Base-by-base conservation (phyloP, 805 yeast species). In the Candida parachauliodes region DNA sequence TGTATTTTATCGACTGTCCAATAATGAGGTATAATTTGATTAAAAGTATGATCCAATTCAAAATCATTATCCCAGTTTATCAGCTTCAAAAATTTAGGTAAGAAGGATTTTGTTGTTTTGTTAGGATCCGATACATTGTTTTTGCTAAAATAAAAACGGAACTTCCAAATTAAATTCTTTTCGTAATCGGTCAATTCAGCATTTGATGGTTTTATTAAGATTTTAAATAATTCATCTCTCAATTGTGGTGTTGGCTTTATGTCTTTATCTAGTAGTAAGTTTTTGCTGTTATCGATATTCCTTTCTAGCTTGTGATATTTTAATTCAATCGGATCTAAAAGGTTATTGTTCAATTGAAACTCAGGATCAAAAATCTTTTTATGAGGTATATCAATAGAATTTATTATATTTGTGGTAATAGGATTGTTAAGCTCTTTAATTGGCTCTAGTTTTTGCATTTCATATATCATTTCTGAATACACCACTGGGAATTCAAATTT, bases 291-390 rank as follows among this genome's bases (percentile, higher is more conserved):
- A 48, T 89, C 87, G 34, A 84, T 77, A 36, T 63, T 64, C 58
- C 97, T 82, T 45, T 89, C 93, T 36, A 91, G 62, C 41, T 83
- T 79, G 47, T 95, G 78, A 54, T 83, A 88, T 55, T 91, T 93
- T 45, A 79, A 74, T 54, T 93, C 98, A 16, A 93, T 81, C 1
- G 96, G 96, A 50, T 91, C 95, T 41, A 62, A 21, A 5, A 30
- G 20, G 16, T 28, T 36, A n/a, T 32, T 28, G 10, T 17, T 31
- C 11, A 39, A 33, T 31, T 55, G 59, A 43, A 59, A 62, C 39
- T 65, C 74, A 3, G 70, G 70, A 43, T 76, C 81, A 44, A 68
- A 67, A 17, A 74, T 69, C 11, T 21, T 11, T 4, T 36, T 32
- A 12, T 40, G 39, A 3, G 61, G 61, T 12, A 65, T 57, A 34